Base-by-base conservation (phyloP, 306 rosid genomes). In the Comarum palustre region DNA sequence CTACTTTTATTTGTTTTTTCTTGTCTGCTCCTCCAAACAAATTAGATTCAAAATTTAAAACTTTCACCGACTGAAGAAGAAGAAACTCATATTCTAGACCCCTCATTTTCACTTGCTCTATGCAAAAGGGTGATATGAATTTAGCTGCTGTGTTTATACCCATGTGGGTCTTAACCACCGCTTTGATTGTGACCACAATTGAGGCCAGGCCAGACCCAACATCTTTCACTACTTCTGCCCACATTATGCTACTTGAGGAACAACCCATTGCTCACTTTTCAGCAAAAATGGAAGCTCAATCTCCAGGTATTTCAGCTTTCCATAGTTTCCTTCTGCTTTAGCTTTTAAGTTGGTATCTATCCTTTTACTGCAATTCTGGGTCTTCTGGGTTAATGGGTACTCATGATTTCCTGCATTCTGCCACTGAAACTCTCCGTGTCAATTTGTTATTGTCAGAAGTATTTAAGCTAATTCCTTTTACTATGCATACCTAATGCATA, bases 251-350 rank as follows among this genome's bases (percentile, higher is more conserved):
- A 70, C 41, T 39, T 69, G 55, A 55, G 46, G 72, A 39, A 64
- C 15, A 80, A 69, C 63, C 82, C 80, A 72, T 62, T 67, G 48
- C 86, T 77, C 89, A 81, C 73, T 75, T 76, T 81, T 73, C 80
- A 64, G 52, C 82, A 45, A 79, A 76, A 75, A 82, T 83, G 78
- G 86, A 89, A 80, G 90, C 91, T 84, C 66, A 88, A 84, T 77
- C 98, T 80, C 88, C 96, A 80, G 97, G 97, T 92, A 84, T 64
- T 76, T 76, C 54, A 43, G 41, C 34, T 34, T 34, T 61, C 42
- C 10, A 4, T 43, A 54, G 54, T 34, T 41, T 67, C 55, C 43
- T 58, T 63, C 7, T 17, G 66, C 69, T 60, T 8, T 50, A 11
- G 73, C 58, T 50, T 46, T 46, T 2, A 24, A 16, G 50, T 71